Evolutionary conservation across 2,329 filamentous ascomycete genomes (phyloP).

Genomic region (Sporothrix brunneoviolacea): DNA sequence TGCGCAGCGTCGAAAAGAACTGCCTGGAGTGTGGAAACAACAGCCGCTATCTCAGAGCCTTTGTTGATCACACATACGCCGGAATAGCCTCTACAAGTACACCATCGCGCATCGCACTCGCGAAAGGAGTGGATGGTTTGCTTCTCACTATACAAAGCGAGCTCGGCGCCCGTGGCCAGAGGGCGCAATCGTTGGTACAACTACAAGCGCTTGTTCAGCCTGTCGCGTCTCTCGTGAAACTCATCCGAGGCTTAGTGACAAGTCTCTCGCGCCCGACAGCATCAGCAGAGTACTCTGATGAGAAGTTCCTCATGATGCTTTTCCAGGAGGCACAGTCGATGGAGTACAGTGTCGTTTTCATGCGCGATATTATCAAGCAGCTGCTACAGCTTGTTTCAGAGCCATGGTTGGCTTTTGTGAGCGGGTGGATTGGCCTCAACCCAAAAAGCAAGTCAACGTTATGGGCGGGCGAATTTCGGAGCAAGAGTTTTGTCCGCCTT

Average conservation of each 20-base stretch:
- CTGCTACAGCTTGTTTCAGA: conserved; percentile 42
- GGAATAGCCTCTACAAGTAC: conserved; percentile 28
- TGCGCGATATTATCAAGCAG: conserved; percentile 60
- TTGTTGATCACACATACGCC: conserved; percentile 25
- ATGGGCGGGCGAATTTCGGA: conserved; percentile 22
- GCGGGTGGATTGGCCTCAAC: conserved; percentile 69
- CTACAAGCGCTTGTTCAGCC: conserved; percentile 45
- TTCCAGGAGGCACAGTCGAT: conserved; percentile 56
- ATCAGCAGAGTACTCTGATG: conserved; percentile 40
- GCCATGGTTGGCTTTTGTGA: conserved; percentile 37
- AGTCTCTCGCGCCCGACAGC: conserved; percentile 32
- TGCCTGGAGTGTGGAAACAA: conserved; percentile 44
- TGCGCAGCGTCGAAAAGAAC: conserved; percentile 39
- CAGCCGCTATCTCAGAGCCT: conserved; percentile 28
- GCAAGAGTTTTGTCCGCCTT: conserved; percentile 55
- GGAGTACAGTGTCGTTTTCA: conserved; percentile 55
- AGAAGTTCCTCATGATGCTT: conserved; percentile 54
- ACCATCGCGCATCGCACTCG: conserved; percentile 46
- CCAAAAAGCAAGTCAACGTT: conserved; percentile 39
- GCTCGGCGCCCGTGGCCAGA: conserved; percentile 37
- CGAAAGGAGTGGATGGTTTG: conserved; percentile 41
- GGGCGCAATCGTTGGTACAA: conserved; percentile 43
- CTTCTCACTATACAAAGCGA: conserved; percentile 44
- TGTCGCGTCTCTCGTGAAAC: conserved; percentile 41
- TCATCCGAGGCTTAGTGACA: conserved; percentile 45